Evolutionary conservation across 225 moss, liverwort and hornwort genomes (phyloP), one percentile per base, ranked within the genome.

Genomic region (Pseudisothecium myosuroides): DNA sequence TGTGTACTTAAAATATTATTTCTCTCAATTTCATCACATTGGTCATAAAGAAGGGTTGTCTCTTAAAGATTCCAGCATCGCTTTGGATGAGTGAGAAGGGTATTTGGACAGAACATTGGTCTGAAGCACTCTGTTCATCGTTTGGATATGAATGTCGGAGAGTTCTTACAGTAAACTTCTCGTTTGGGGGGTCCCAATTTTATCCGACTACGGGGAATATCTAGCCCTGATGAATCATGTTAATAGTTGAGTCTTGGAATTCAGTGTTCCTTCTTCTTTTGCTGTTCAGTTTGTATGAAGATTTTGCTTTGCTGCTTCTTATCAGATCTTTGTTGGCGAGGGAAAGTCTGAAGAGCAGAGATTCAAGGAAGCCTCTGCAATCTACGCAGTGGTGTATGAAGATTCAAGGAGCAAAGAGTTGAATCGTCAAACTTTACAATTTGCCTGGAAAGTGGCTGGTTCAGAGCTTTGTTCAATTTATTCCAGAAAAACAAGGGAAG

Each of bases 381-480:
- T 90, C 54, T 92, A 93, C 28, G 49, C 82, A 32, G 92, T 75
- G 20, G 93, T 93, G 26, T 92, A 90, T 58, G 27, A 43, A 14
- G 71, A 82, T 18, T 89, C 90, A 7, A 52, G 28, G 22, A 49
- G 15, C 79, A 86, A 74, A 34, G 87, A 80, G 9, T 4, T 54
- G 65, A 64, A 84, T 26, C 69, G 74, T 7, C 90, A 90, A 24
- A 68, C 76, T 24, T n/a, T 93, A 47, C 90, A 89, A 47, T 92
- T 93, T 45, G 93, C 92, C 9, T 87, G 92, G 93, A 93, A 91
- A 75, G 80, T 93, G 19, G 90, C 93, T 13, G 89, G 89, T 17
- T 27, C 23, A 7, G 75, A 89, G 45, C 92, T 93, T 24, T 90
- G 89, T 68, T 60, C 83, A 28, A 87, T 90, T 37, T 83, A 50